Base-by-base conservation (phyloP, 2,329 filamentous ascomycete genomes). In the Stachybotrys echinatus region DNA sequence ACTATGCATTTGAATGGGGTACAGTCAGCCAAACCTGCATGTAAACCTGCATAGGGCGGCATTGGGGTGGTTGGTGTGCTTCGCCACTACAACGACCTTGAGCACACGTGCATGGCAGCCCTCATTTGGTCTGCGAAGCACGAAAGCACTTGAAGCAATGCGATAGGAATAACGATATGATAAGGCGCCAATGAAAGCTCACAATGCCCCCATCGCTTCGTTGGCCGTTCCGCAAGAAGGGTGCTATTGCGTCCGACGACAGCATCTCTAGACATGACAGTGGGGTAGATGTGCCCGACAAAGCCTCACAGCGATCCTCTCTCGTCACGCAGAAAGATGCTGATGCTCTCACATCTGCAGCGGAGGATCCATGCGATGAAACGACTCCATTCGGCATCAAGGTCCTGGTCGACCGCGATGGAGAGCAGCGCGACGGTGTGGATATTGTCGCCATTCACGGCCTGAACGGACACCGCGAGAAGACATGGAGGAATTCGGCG, bases 371-470 rank as follows among this genome's bases (percentile, higher is more conserved):
- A 37, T 17, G 17, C 8, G 17, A 8, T 37, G 31, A 37, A 37
- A 37, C 31, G 17, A 10, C 31, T 37, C 31, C 31, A 10, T 37
- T 37, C 17, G 31, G 31, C 17, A 37, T 37, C 31, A 37, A 37
- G 17, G 31, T 37, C 31, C 31, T 37, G 31, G 31, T 37, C 31
- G 31, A 37, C 31, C 31, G 31, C 17, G 31, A 37, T 17, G 31
- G 17, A 37, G 31, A 37, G 31, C 31, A 37, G 31, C 31, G 31
- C 31, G 31, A 17, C 31, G 8, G 31, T 17, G 31, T 47, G 5
- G 45, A 47, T 20, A 39, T 47, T 12, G 19, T 47, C 14, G 45
- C 45, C n/a, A 47, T 47, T 17, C 45, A 47, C 45, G 45, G 45
- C 12, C 18, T 47, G 17, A 47, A 47, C 31, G 31, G 45, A 19